phyloP scores from a whole-genome alignment of 2,329 filamentous ascomycete genomes.

The Aspergillus uvarum region DNA sequence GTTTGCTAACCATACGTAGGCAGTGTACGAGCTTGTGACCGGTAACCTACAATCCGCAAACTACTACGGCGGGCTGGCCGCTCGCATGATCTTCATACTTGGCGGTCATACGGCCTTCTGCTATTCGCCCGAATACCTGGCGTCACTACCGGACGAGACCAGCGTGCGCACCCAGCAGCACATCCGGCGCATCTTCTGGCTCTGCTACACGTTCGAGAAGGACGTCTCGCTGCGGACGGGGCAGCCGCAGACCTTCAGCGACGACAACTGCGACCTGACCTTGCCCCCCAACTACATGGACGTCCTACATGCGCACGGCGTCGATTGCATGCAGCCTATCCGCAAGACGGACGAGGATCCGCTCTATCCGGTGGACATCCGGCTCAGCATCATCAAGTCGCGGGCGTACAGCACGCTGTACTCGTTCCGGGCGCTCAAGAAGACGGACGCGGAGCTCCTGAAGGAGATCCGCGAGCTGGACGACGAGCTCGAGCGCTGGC shows the following conservation, averaged over 20 bases:
- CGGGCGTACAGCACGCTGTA: constrained; percentile 52
- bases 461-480: constrained; percentile 58
- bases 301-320: constrained; percentile 20
- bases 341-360: constrained; percentile 26
- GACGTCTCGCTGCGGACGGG: constrained; percentile 56
- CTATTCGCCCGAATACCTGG: constrained; percentile 26
- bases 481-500: constrained; percentile 57
- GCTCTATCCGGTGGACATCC: constrained; percentile 50
- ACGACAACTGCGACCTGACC: constrained; percentile 55
- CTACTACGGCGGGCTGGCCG: constrained; percentile 48
- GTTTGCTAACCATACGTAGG: constrained; percentile 24
- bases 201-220: constrained; percentile 57
- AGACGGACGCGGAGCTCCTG: constrained; percentile 56
- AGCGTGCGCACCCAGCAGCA: constrained; percentile 26
- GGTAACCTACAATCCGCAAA: constrained; percentile 50
- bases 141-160: constrained; percentile 12
- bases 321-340: constrained; percentile 22
- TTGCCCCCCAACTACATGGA: constrained; percentile 47
- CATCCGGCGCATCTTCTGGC: constrained; percentile 52
- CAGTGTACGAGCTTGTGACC: constrained; percentile 46
- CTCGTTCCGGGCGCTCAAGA: constrained; percentile 49
- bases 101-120: constrained; percentile 44
- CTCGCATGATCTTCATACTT: constrained; percentile 51
- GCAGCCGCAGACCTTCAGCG: constrained; percentile 52
- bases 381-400: constrained; percentile 54